Evolutionary conservation across 805 yeast genomes (phyloP), one percentile per base, ranked within the genome.

Genomic region (Spathaspora hagerdaliae): DNA sequence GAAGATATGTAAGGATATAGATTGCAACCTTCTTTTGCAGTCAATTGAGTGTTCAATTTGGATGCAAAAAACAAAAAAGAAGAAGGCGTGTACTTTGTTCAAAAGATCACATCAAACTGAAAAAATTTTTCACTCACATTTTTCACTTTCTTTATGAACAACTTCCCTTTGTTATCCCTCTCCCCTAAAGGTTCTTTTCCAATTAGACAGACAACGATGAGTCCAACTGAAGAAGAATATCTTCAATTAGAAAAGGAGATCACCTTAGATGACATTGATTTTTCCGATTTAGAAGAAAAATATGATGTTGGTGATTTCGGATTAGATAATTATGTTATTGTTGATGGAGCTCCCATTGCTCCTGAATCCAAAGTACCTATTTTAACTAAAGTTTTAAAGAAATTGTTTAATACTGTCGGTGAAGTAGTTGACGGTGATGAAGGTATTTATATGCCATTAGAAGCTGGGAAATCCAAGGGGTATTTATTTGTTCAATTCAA

Each of bases 281-380:
- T 87, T 70, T 71, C 88, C 50, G 97, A 91, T 64, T 75, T 92
- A 60, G 97, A 92, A 65, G 82, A 77, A 46, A 74, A 87, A 67
- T 89, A 77, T 65, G 66, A 78, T 24, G 82, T 85, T 41, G 24
- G 24, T 19, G 81, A 79, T 43, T 69, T 75, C 47, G 79, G 82
- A 42, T 75, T 87, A 46, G 96, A 87, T 59, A 79, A 79, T 58
- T 90, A 81, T 60, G 81, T 92, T 47, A 87, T 92, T 29, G 85
- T 89, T 42, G 97, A 90, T 63, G 99, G 99, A 40, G 91, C 96
- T 9, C 99, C 99, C 54, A 75, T 89, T 50, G 96, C 96, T 26
- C 96, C 97, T 47, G 96, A 85, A 62, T 65, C 88, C 43, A 94
- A 94, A 69, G 87, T 83, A 42, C 87, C 89, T 45, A 81, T 87